phyloP scores from a whole-genome alignment of 306 rosid genomes.

The Astragalus glycyphyllos region DNA sequence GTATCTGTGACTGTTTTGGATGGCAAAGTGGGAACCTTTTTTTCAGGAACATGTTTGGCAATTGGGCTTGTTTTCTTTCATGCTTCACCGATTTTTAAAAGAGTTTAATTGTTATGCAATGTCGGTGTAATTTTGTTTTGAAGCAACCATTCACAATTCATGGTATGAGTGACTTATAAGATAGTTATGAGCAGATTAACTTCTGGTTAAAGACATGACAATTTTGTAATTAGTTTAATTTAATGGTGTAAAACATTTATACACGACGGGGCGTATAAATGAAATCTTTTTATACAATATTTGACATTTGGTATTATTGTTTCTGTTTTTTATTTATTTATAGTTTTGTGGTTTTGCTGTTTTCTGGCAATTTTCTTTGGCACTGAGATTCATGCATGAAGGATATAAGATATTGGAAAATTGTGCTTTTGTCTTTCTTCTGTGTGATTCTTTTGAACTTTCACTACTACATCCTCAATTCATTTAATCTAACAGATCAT shows the following conservation, averaged over 20 bases:
- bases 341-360: conserved; percentile 1
- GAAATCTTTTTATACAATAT: too few relatives aligned
- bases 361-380: conserved; percentile 6
- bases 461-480: background rate
- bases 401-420: conserved; percentile 28
- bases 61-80: background rate
- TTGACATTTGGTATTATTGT: background rate
- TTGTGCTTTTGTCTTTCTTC: conserved; percentile 13
- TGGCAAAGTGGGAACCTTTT: background rate
- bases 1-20: background rate
- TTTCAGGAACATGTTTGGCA: conserved; percentile 1
- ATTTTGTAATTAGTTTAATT: too few relatives aligned
- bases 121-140: too few relatives aligned
- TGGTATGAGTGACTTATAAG: too few relatives aligned
- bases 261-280: too few relatives aligned
- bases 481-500: background rate
- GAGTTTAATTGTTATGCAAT: background rate
- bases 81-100: background rate
- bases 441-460: conserved; percentile 8
- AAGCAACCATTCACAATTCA: too few relatives aligned
- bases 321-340: background rate
- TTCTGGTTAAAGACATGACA: too few relatives aligned
- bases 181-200: too few relatives aligned
- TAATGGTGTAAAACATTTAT: too few relatives aligned
- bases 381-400: conserved; percentile 30